Conservation (phyloP, 1,139 yeast species). For the Protomyces pachydermus region DNA sequence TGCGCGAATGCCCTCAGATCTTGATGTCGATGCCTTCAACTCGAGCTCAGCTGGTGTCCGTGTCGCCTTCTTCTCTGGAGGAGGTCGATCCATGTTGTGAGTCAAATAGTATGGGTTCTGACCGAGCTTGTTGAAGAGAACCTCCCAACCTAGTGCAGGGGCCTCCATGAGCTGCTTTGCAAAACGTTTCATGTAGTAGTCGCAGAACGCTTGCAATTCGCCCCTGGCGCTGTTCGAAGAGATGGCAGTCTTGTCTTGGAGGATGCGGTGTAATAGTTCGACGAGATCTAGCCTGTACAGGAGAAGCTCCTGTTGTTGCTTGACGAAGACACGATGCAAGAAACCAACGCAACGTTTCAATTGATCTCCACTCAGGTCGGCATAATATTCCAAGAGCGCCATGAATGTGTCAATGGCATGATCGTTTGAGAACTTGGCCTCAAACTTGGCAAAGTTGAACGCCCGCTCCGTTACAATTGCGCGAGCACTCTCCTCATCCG, state of each 20-base stretch:
- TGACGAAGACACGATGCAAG: conserved; percentile 66
- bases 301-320: conserved; percentile 56
- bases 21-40: conserved; percentile 23
- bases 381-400: conserved; percentile 50
- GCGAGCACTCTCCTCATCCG: conserved; percentile 38
- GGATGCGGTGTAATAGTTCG: conserved; percentile 48
- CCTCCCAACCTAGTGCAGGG: conserved; percentile 59
- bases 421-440: conserved; percentile 37
- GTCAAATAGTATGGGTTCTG: conserved; percentile 46
- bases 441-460: conserved; percentile 48
- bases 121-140: conserved; percentile 61
- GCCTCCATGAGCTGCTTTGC: conserved; percentile 49
- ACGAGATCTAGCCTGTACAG: conserved; percentile 74
- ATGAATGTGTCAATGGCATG: conserved; percentile 50
- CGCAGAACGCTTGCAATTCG: conserved; percentile 63
- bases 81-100: conserved; percentile 51
- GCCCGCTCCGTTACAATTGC: conserved; percentile 48
- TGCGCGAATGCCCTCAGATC: conserved; percentile 22
- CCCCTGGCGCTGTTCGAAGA: conserved; percentile 47
- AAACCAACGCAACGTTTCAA: conserved; percentile 63
- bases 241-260: conserved; percentile 39
- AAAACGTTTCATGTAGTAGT: conserved; percentile 62
- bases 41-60: conserved; percentile 29
- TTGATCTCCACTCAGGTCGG: conserved; percentile 58
- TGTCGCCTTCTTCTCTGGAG: conserved; percentile 5